These are phyloP conservation scores for Saksenaea vasiformis DNA, from an alignment of 371 early-diverging fungal genomes.

Conservation along the genomic window DNA sequence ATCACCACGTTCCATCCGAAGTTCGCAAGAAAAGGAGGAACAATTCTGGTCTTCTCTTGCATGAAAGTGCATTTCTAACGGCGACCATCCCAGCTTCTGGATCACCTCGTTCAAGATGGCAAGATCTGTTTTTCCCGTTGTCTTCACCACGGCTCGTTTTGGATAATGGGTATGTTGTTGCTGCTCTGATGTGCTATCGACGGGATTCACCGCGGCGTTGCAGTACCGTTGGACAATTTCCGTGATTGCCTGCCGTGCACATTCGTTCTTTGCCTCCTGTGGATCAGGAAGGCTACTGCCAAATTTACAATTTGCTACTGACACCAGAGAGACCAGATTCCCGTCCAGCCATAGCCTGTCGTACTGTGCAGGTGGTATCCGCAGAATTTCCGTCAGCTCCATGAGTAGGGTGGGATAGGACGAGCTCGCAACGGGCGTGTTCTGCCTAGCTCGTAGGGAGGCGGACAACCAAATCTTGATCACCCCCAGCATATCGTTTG, in stretches of 20 bases:
- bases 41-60: neutral
- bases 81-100: neutral
- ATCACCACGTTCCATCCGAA: neutral
- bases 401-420: neutral
- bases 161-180: no score
- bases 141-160: neutral
- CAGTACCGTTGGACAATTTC: neutral
- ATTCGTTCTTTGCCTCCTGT: neutral
- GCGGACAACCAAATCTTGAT: conserved; percentile 1
- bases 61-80: neutral
- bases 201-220: neutral
- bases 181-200: neutral
- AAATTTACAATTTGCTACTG: neutral
- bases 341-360: neutral
- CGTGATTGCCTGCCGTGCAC: neutral
- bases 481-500: neutral
- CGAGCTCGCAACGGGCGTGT: neutral
- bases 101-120: neutral
- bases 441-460: neutral
- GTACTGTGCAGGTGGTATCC: neutral
- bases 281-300: neutral
- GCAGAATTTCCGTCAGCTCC: neutral
- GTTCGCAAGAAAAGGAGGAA: neutral
- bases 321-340: neutral
- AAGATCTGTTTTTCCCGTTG: neutral